Evolutionary conservation across 2,329 filamentous ascomycete species (phyloP), one percentile per base, ranked within the genome.

Genomic region (Alternaria sp.): DNA sequence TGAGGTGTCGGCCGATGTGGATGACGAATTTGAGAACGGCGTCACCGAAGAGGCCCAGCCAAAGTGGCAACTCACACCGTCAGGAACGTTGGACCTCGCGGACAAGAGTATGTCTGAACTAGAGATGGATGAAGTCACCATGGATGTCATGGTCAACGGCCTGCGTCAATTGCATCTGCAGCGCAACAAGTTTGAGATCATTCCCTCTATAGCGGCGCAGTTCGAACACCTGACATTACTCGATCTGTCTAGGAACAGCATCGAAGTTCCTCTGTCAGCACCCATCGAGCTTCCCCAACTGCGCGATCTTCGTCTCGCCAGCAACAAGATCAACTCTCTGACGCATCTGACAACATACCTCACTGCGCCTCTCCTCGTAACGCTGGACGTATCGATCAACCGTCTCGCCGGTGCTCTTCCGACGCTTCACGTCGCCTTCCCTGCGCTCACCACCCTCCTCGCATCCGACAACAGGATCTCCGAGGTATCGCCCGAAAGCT

Each of bases 311-410:
- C 93, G 91, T 71, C 80, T 98, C 21, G 85, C 88, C 46, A 87
- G 87, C 23, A 95, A 96, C 76, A 89, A 89, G 49, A 88, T 97
- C 63, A 68, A 57, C 21, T 88, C 88, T 4, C 81, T 97, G 10
- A 84, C 86, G 1, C 88, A 90, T 0, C 81, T 98, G 15, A 85
- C 88, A 4, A 80, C 83, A 6, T 83, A 88, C 67, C 85, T 98
- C 6, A 84, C 86, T n/a, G 93, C 94, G 0, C 93, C 93, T 0
- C 84, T 82, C 7, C 85, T 98, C 7, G 88, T 90, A 57, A 91
- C 91, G 69, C 84, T 97, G 1, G 92, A 98, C 74, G 85, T 96
- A 8, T 93, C 91, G 23, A 87, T 91, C 67, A 98, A 98, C 77
- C 89, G 91, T n/a, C 81, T 98, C 28, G 86, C 88, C 1, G 86